These are phyloP conservation scores for Globisporangium paroecandrum DNA, from an alignment of 352 stramenopile species.

Conservation along the genomic window DNA sequence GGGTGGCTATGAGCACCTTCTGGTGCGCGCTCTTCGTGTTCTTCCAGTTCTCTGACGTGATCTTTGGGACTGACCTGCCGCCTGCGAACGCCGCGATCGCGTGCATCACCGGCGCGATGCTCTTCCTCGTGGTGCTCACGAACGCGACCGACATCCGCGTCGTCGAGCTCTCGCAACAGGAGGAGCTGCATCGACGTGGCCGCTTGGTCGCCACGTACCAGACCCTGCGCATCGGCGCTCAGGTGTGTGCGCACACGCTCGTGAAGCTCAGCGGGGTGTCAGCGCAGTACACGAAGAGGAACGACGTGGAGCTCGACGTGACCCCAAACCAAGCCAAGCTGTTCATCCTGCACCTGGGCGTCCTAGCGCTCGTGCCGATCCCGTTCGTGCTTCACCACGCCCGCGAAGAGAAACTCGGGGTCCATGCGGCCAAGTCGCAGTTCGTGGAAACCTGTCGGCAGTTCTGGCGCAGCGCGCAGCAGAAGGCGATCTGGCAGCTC, in stretches of 20 bases:
- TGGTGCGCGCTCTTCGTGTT: slow-evolving; percentile 31
- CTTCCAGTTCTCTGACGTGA: slow-evolving; percentile 15
- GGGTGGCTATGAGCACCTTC: slow-evolving; percentile 20
- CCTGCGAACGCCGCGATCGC: slow-evolving; percentile 13
- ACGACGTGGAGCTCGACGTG: slow-evolving; percentile 10
- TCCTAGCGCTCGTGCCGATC: slow-evolving; percentile 28
- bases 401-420: slow-evolving; percentile 17
- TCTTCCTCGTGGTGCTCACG: slow-evolving; percentile 29
- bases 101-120: slow-evolving; percentile 24
- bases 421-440: background rate
- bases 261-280: slow-evolving; percentile 16
- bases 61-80: slow-evolving; percentile 12
- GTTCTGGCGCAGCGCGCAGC: slow-evolving; percentile 28
- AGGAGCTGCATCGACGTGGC: slow-evolving; percentile 30
- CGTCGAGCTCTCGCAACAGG: slow-evolving; percentile 44
- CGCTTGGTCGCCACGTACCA: slow-evolving; percentile 33
- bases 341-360: slow-evolving; percentile 27
- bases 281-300: background rate
- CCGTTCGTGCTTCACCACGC: slow-evolving; percentile 29
- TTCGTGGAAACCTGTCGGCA: slow-evolving; percentile 19
- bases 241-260: slow-evolving; percentile 23
- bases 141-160: slow-evolving; percentile 37
- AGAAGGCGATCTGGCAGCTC: slow-evolving; percentile 47
- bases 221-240: slow-evolving; percentile 25
- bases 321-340: slow-evolving; percentile 18